Evolutionary conservation across 139 green algal species (phyloP).

Genomic region (Chlorella ohadii): DNA sequence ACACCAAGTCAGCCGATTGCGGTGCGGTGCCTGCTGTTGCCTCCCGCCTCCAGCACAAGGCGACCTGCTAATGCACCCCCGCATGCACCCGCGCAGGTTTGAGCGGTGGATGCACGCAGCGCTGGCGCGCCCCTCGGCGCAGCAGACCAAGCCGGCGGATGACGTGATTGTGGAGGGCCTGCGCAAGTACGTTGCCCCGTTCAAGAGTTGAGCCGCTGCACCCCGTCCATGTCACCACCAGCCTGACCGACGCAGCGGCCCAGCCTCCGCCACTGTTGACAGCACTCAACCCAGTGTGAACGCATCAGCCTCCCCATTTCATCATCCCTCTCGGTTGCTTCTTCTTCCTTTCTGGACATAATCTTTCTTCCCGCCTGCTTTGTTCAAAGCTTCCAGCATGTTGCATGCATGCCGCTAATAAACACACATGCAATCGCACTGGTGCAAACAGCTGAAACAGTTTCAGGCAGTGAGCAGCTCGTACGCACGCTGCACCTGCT

Average conservation of each 20-base stretch:
- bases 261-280: not conserved
- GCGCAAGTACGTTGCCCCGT: constrained; percentile 9
- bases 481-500: constrained; percentile 44
- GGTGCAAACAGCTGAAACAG: too few relatives aligned
- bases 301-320: not conserved
- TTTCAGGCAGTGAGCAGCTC: constrained; percentile 6
- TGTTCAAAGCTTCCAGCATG: not conserved
- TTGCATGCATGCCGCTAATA: too few relatives aligned
- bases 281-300: not conserved
- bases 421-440: too few relatives aligned
- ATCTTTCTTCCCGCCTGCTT: not conserved
- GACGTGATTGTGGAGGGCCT: not conserved
- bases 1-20: too few relatives aligned
- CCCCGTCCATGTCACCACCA: not conserved
- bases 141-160: constrained; percentile 26
- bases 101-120: constrained; percentile 33
- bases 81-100: constrained; percentile 7
- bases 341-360: too few relatives aligned
- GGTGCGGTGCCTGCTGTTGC: too few relatives aligned
- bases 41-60: too few relatives aligned
- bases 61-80: too few relatives aligned
- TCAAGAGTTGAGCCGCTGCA: constrained; percentile 1
- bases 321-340: not conserved
- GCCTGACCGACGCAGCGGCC: not conserved
- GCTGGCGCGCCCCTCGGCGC: constrained; percentile 26